phyloP scores from a whole-genome alignment of 257 asterid genomes.

The Mentha longifolia region DNA sequence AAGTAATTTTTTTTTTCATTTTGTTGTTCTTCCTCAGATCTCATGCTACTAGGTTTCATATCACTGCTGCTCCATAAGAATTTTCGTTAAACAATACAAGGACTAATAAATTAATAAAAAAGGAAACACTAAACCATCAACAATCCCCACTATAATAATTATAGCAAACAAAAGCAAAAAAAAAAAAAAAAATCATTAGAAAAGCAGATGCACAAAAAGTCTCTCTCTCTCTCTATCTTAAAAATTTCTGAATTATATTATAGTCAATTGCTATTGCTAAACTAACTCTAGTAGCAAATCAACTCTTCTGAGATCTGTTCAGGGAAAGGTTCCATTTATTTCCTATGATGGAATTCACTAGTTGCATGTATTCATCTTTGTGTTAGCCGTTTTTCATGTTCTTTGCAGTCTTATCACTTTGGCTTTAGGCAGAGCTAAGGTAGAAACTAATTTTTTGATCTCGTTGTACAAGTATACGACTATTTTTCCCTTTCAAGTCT shows the following conservation, averaged over 20 bases:
- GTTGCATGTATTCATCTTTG: slow-evolving; percentile 67
- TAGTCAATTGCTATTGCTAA: too few species aligned
- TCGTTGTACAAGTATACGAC: not conserved
- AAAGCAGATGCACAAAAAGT: too few species aligned
- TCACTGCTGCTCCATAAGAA: slow-evolving; percentile 67
- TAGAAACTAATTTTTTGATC: not conserved
- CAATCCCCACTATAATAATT: too few species aligned
- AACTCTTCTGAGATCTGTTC: slow-evolving; percentile 25
- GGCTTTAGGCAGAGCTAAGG: slow-evolving; percentile 62
- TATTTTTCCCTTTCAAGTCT: not conserved
- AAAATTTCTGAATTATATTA: not conserved
- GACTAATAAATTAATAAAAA: too few species aligned
- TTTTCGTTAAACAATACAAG: slow-evolving; percentile 60
- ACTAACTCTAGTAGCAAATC: too few species aligned
- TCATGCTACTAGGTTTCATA: slow-evolving; percentile 71
- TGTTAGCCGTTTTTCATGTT: slow-evolving; percentile 60
- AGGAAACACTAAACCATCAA: too few species aligned
- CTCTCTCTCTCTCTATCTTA: too few species aligned
- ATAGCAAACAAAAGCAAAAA: too few species aligned
- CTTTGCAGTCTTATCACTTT: slow-evolving; percentile 50
- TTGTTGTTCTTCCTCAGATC: slow-evolving; percentile 42
- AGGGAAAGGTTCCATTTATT: slow-evolving; percentile 64
- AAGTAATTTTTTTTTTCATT: not conserved
- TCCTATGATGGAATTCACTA: slow-evolving; percentile 63
- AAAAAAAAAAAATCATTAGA: too few species aligned